Evolutionary conservation across 768 basidiomycete species (phyloP).

Genomic region (Melanogaster broomeanus): DNA sequence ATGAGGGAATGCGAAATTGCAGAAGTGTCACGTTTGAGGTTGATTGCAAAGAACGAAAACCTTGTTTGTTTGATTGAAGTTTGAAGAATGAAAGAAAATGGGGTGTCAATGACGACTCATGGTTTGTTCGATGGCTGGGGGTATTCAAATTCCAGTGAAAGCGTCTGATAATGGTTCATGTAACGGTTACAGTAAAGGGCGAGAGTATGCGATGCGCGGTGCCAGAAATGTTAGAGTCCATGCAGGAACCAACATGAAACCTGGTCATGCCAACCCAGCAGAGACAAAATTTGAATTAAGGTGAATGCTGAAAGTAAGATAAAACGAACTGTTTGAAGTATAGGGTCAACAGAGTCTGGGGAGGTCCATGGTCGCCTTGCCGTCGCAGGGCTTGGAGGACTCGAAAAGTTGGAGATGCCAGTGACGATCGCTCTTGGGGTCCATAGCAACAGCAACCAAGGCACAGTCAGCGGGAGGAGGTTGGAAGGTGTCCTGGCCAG

Average conservation of each 20-base stretch:
- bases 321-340: slow-evolving; percentile 10
- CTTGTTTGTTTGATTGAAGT: no score
- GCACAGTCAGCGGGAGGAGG: no score
- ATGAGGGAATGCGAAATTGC: slow-evolving; percentile 9
- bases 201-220: slow-evolving; percentile 26
- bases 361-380: no score
- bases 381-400: no score
- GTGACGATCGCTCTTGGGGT: no score
- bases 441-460: no score
- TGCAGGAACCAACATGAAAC: no score
- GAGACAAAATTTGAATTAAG: slow-evolving; percentile 7
- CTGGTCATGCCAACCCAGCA: slow-evolving; percentile 14
- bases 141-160: slow-evolving; percentile 32
- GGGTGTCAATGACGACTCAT: slow-evolving; percentile 11
- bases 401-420: no score
- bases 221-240: slow-evolving; percentile 26
- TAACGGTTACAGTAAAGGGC: slow-evolving; percentile 12
- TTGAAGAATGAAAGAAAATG: slow-evolving; percentile 1
- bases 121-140: slow-evolving; percentile 16
- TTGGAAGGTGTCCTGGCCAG: no score
- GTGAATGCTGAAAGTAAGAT: neutral
- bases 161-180: slow-evolving; percentile 1
- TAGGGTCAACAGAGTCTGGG: slow-evolving; percentile 13
- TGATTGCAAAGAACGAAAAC: neutral
- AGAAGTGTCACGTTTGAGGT: neutral